Evolutionary conservation across 805 yeast genomes (phyloP), one percentile per base, ranked within the genome.

Genomic region (Yamadazyma philogaea): DNA sequence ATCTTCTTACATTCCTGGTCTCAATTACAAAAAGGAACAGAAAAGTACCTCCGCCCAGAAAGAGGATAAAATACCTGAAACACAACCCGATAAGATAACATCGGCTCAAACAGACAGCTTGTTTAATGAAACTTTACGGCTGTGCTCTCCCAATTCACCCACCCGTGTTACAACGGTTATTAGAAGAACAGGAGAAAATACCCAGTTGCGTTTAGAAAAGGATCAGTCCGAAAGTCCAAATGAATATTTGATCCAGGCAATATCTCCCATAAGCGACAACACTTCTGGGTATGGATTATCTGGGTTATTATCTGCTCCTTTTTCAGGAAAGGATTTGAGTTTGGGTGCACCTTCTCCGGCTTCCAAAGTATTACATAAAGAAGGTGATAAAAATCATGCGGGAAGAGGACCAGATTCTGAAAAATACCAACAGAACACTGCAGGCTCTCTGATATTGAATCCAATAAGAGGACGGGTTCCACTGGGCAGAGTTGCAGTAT

Each of bases 51-150:
- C 12, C 12, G 21, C 18, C 5, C 34, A 32, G 18, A 22, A 22
- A 22, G 16, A 28, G 7, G n/a, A 28, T 6, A 11, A 28, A 11
- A 7, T 12, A 14, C 7, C 31, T 8, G 31, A 11, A 7, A 12
- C 19, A 3, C 37, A 19, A 20, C 14, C 28, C n/a, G 37, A 30
- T 10, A 19, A 21, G 20, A 11, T 15, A n/a, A 11, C 11, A 10
- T 44, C 52, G 3, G 45, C 38, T 6, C 49, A 47, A 37, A 36
- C 47, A n/a, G 49, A 45, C 20, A 54, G 56, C 39, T 21, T 43
- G 6, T 52, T 55, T 34, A 53, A 53, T 42, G 54, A 34, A 15
- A 50, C 57, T 3, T 30, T 30, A 11, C 30, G 16, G 15, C 31
- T 24, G 39, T 16, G 21, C 16, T 24, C 30, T 4, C 39, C 22